Percentiles rank a stretch among this genome's conserved stretches.
Evolutionary conservation across 768 basidiomycete species (phyloP).

Genomic region (Chalciporus sphaerocephalus): DNA sequence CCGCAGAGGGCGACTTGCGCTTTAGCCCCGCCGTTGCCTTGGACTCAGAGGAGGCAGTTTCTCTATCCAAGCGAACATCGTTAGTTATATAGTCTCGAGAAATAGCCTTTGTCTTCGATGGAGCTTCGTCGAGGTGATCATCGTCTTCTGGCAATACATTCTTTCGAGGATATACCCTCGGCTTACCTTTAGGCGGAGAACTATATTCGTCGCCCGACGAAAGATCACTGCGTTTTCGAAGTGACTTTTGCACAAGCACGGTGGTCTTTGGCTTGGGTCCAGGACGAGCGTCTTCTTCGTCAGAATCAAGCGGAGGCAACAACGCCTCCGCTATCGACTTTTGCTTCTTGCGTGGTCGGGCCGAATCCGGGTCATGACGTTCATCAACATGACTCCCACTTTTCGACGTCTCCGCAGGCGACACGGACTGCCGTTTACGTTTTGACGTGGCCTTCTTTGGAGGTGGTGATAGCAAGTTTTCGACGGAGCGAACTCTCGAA

Average conservation of each 20-base stretch:
- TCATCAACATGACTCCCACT: background rate
- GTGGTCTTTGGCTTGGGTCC: background rate
- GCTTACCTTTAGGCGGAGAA: slow-evolving; percentile 4
- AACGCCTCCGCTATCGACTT: slow-evolving; percentile 7
- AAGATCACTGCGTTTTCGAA: background rate
- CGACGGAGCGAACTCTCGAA: slow-evolving; percentile 7
- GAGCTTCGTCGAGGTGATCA: background rate
- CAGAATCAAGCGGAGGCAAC: slow-evolving; percentile 11
- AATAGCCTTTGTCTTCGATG: background rate
- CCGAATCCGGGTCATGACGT: background rate
- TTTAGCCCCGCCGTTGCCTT: slow-evolving; percentile 1
- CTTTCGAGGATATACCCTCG: background rate
- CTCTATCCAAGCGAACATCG: background rate
- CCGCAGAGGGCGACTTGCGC: background rate
- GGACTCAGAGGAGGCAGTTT: background rate
- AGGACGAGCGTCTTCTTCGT: slow-evolving; percentile 3
- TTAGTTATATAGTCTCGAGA: background rate
- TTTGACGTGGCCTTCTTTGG: slow-evolving; percentile 4
- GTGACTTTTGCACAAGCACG: background rate
- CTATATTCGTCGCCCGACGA: slow-evolving; percentile 3
- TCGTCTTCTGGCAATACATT: background rate
- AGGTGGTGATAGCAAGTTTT: background rate
- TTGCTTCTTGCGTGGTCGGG: slow-evolving; percentile 20
- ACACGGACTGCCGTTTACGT: slow-evolving; percentile 11
- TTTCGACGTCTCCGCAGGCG: background rate